A percentile compares a stretch with the other conserved stretches of the same genome.
Evolutionary conservation across 805 yeast species (phyloP).

Genomic region (Candida sphagnicola): DNA sequence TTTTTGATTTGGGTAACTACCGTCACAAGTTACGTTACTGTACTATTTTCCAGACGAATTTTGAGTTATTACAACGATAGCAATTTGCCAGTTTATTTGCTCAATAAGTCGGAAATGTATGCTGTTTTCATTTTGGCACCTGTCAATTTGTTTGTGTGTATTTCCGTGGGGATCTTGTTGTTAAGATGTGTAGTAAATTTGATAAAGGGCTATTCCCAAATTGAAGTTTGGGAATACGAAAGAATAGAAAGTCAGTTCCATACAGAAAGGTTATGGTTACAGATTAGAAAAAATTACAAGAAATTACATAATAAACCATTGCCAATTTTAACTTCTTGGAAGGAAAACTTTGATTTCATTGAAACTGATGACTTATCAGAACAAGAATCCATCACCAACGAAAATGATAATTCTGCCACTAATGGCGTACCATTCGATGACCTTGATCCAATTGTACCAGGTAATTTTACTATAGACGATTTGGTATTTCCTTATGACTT

Average conservation of each 20-base stretch:
- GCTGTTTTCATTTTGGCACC: constrained; percentile 55
- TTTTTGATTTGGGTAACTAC: constrained; percentile 65
- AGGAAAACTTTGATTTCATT: constrained; percentile 3
- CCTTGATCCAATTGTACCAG: constrained; percentile 21
- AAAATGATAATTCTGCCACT: no score
- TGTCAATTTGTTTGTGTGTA: constrained; percentile 52
- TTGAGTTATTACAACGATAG: constrained; percentile 43
- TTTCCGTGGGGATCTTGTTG: constrained; percentile 57
- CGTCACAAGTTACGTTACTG: constrained; percentile 45
- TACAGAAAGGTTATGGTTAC: constrained; percentile 50
- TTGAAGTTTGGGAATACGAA: constrained; percentile 90
- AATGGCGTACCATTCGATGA: no score
- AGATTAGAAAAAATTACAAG: constrained; percentile 42
- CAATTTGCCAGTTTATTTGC: constrained; percentile 52
- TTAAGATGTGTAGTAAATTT: constrained; percentile 58
- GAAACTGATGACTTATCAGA: constrained; percentile 7
- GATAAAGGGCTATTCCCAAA: constrained; percentile 74
- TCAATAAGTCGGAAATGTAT: constrained; percentile 48
- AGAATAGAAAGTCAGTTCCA: constrained; percentile 66
- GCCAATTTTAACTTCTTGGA: constrained; percentile 49
- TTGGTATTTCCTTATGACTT: constrained; percentile 82
- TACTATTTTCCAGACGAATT: constrained; percentile 39
- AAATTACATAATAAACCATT: constrained; percentile 36
- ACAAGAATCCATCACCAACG: not conserved
- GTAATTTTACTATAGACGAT: constrained; percentile 52